Evolutionary conservation across 2,329 filamentous ascomycete genomes (phyloP).

Genomic region (Cercospora janseana): DNA sequence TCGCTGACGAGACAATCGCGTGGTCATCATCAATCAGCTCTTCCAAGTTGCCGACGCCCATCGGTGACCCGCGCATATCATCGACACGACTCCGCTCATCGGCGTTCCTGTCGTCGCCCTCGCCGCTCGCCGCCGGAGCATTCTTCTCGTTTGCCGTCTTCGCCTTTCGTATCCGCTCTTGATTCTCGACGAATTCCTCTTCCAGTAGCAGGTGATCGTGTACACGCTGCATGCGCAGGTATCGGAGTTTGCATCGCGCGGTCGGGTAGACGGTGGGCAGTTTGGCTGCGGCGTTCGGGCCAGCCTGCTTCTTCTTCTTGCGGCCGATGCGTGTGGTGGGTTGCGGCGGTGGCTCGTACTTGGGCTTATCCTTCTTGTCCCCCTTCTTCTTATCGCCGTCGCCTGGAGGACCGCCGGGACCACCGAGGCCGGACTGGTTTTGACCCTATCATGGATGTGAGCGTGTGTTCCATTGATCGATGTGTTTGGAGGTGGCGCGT

Average conservation of each 20-base stretch:
- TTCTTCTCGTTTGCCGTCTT: slow-evolving; percentile 74
- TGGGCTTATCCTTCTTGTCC: slow-evolving; percentile 92
- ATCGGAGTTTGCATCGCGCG: slow-evolving; percentile 93
- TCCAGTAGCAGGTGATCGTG: slow-evolving; percentile 96
- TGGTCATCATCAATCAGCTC: slow-evolving; percentile 99
- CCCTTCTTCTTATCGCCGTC: slow-evolving; percentile 86
- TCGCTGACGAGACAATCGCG: slow-evolving; percentile 95
- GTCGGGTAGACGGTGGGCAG: slow-evolving; percentile 92
- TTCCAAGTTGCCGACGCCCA: slow-evolving; percentile 96
- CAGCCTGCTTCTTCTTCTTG: slow-evolving; percentile 96
- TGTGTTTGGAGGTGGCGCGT: slow-evolving; percentile 13
- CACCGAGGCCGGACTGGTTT: slow-evolving; percentile 82
- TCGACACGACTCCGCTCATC: slow-evolving; percentile 94
- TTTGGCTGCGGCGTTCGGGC: slow-evolving; percentile 91
- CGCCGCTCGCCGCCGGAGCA: slow-evolving; percentile 55
- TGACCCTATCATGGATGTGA: slow-evolving; percentile 60
- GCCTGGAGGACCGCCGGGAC: slow-evolving; percentile 55
- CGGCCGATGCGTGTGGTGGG: slow-evolving; percentile 95
- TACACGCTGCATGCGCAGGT: slow-evolving; percentile 96
- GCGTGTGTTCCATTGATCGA: slow-evolving; percentile 5
- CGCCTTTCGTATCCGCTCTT: slow-evolving; percentile 90
- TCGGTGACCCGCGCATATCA: slow-evolving; percentile 96
- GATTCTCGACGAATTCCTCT: slow-evolving; percentile 98
- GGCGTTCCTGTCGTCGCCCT: slow-evolving; percentile 84
- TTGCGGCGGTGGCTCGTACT: slow-evolving; percentile 97